These are phyloP conservation scores for Starmerella asiatica DNA, from an alignment of 805 yeast genomes.

Conservation along the genomic window DNA sequence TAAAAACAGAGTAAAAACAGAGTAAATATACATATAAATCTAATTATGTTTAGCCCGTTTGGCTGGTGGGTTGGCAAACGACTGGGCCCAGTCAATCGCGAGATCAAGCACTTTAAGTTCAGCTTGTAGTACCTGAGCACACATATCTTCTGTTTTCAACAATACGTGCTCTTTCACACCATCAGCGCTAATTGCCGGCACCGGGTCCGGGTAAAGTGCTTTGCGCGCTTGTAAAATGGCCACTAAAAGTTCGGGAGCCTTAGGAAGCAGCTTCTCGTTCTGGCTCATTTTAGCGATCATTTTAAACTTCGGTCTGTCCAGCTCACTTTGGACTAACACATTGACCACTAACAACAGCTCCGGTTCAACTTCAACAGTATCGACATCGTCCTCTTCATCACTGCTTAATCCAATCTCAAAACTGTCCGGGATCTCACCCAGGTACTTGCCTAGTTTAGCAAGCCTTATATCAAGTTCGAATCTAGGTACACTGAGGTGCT, in stretches of 20 bases:
- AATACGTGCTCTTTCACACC: constrained; percentile 4
- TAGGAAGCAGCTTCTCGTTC: constrained; percentile 8
- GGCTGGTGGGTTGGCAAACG: no score
- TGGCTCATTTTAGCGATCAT: constrained; percentile 8
- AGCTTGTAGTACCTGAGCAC: constrained; percentile 20
- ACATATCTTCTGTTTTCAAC: constrained; percentile 16
- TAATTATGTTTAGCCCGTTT: no score
- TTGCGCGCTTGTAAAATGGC: constrained; percentile 13
- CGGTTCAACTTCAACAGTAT: constrained; percentile 14
- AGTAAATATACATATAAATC: constrained; percentile 1
- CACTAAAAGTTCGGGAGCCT: constrained; percentile 10
- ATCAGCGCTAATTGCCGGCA: not conserved
- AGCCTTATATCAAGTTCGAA: constrained; percentile 1
- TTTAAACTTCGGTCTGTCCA: constrained; percentile 5
- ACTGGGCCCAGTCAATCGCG: constrained; percentile 19
- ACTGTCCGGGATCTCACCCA: constrained; percentile 9
- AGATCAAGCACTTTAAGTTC: constrained; percentile 22
- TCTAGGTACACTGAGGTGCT: constrained; percentile 1
- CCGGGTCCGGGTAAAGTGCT: not conserved
- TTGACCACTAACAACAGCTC: constrained; percentile 13
- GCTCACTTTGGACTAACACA: constrained; percentile 7
- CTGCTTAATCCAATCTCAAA: constrained; percentile 11
- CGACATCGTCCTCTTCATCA: constrained; percentile 10
- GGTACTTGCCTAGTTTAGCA: constrained; percentile 4
- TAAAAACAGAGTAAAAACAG: constrained; percentile 6